Evolutionary conservation across 177 flowering plant species (phyloP).

Genomic region (Vitis hybrid): DNA sequence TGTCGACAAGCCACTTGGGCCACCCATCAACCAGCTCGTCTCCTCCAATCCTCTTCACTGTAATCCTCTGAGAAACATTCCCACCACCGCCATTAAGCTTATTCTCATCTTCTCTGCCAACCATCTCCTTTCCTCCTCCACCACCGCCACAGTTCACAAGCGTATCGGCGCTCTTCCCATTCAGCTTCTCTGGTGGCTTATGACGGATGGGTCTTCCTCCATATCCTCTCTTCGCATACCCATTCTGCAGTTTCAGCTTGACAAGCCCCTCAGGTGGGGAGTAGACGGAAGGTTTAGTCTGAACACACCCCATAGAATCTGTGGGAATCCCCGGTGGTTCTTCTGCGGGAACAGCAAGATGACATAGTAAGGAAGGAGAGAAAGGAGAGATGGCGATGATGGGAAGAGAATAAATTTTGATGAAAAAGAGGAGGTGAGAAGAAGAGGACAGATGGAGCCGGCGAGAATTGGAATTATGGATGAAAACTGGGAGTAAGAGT

Average conservation of each 20-base stretch:
- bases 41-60: slow-evolving; percentile 24
- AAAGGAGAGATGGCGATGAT: background rate
- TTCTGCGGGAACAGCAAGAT: slow-evolving; percentile 3
- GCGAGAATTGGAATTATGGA: background rate
- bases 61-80: slow-evolving; percentile 17
- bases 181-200: slow-evolving; percentile 1
- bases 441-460: background rate
- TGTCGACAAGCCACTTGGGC: slow-evolving; percentile 73
- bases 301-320: slow-evolving; percentile 21
- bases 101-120: slow-evolving; percentile 10
- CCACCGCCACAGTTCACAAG: background rate
- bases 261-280: slow-evolving; percentile 15
- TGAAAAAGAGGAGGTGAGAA: background rate
- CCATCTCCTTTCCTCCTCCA: slow-evolving; percentile 6
- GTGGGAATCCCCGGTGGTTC: background rate
- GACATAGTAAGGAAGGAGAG: slow-evolving; percentile 3
- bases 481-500: background rate
- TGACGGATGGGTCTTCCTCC: background rate
- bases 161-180: background rate
- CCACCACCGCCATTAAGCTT: slow-evolving; percentile 15
- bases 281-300: background rate
- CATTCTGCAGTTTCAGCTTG: slow-evolving; percentile 24
- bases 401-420: background rate
- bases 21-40: slow-evolving; percentile 62
- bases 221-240: slow-evolving; percentile 20